Percentiles rank a stretch among this genome's conserved stretches.
Conservation (phyloP, 2,329 filamentous ascomycete species). For the Calonectria pseudoreteaudii region DNA sequence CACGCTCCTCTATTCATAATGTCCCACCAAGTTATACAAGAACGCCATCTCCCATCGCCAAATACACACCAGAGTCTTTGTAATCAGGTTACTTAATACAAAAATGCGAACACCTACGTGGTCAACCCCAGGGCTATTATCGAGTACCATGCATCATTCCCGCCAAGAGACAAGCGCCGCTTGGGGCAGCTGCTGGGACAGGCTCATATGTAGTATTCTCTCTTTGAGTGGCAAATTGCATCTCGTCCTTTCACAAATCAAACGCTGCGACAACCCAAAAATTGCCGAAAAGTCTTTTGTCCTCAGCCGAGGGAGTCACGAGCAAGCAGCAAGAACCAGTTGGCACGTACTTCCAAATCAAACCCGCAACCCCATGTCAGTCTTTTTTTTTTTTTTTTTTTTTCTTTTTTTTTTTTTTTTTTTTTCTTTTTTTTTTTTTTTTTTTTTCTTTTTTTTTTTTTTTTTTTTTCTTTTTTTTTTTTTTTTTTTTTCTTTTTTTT, state of each 20-base stretch:
- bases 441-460: too few species aligned
- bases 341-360: conserved; percentile 38
- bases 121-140: background rate
- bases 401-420: too few species aligned
- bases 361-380: conserved; percentile 44
- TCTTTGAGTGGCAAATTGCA: conserved; percentile 55
- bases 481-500: too few species aligned
- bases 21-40: background rate
- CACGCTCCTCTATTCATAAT: background rate
- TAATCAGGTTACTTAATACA: background rate
- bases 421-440: background rate
- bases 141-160: background rate
- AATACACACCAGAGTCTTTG: background rate
- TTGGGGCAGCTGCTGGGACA: background rate
- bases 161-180: background rate
- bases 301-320: conserved; percentile 4
- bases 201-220: background rate
- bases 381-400: background rate
- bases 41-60: background rate
- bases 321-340: conserved; percentile 28
- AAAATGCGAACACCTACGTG: background rate
- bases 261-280: conserved; percentile 62
- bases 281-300: conserved; percentile 14
- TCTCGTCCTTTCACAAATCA: conserved; percentile 59
- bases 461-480: background rate